Evolutionary conservation across 108 stramenopile genomes (phyloP).

Genomic region (Skeletonema marinoi): DNA sequence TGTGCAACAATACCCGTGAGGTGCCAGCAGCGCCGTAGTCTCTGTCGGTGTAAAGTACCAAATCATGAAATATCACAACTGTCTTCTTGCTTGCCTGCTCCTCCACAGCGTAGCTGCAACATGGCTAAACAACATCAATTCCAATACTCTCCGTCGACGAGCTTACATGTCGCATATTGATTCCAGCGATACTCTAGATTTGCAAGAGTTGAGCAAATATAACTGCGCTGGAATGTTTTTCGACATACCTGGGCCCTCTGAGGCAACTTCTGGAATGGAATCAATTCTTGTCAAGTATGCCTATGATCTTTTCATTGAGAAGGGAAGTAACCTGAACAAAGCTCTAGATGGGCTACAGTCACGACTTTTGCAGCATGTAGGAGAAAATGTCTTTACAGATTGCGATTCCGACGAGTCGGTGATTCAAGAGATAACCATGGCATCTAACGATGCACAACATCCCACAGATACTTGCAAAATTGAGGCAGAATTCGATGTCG

Average conservation of each 20-base stretch:
- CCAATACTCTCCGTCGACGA: not conserved
- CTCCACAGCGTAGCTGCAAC: not conserved
- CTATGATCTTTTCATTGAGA: slow-evolving; percentile 25
- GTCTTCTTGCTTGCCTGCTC: not conserved
- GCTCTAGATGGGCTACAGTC: slow-evolving; percentile 14
- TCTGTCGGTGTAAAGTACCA: not conserved
- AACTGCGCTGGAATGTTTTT: slow-evolving; percentile 24
- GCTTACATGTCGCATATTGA: not conserved
- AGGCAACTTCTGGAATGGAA: not conserved
- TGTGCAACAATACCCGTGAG: too few species aligned
- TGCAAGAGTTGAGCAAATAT: slow-evolving; percentile 12
- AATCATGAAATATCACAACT: not conserved
- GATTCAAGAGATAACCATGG: slow-evolving; percentile 23
- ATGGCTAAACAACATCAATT: not conserved
- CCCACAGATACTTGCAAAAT: slow-evolving; percentile 15
- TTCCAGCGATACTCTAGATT: slow-evolving; percentile 17
- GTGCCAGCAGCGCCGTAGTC: too few species aligned
- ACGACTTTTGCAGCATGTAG: slow-evolving; percentile 15
- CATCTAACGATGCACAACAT: slow-evolving; percentile 12
- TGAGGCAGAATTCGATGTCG: slow-evolving; percentile 7
- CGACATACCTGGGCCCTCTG: slow-evolving; percentile 1
- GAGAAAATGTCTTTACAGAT: slow-evolving; percentile 8
- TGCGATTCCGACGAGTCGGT: slow-evolving; percentile 12
- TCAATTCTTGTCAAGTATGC: slow-evolving; percentile 27
- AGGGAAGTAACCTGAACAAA: slow-evolving; percentile 10